Conservation (phyloP, 306 rosid species). For the Ochetophila trinervis region DNA sequence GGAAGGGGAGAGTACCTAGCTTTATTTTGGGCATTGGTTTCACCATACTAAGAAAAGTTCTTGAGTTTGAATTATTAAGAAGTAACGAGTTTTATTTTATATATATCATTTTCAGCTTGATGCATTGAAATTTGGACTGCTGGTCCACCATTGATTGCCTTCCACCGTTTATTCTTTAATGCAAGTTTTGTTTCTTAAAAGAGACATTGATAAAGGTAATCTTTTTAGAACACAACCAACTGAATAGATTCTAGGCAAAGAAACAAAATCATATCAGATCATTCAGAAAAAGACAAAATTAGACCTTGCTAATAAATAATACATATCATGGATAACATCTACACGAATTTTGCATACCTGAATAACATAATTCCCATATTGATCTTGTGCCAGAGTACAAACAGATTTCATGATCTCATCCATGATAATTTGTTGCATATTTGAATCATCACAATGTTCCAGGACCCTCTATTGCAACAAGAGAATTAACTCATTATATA, state of each 20-base stretch:
- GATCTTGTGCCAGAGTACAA: conserved; percentile 87
- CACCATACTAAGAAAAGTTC: too few species aligned
- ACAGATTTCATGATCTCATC: conserved; percentile 93
- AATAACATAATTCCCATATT: conserved; percentile 95
- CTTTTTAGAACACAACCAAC: too few species aligned
- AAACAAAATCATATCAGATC: neutral
- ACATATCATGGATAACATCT: neutral
- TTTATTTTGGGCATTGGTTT: too few species aligned
- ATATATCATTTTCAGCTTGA: too few species aligned
- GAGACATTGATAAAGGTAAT: too few species aligned
- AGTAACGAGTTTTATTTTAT: too few species aligned
- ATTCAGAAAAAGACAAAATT: neutral
- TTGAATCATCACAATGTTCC: conserved; percentile 76
- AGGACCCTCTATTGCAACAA: conserved; percentile 80
- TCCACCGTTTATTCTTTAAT: too few species aligned
- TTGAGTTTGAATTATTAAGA: too few species aligned
- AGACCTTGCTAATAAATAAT: neutral
- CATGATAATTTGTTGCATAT: conserved; percentile 80
- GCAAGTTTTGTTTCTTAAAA: too few species aligned
- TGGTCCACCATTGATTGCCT: too few species aligned
- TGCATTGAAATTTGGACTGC: too few species aligned
- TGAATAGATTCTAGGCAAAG: neutral
- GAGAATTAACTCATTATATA: conserved; percentile 26
- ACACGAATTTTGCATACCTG: conserved; percentile 52
- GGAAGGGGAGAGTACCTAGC: too few species aligned